A percentile compares a stretch with the other conserved stretches of the same genome.
phyloP scores from a whole-genome alignment of 2,329 filamentous ascomycete genomes.

The Teratosphaeriaceae sp. region DNA sequence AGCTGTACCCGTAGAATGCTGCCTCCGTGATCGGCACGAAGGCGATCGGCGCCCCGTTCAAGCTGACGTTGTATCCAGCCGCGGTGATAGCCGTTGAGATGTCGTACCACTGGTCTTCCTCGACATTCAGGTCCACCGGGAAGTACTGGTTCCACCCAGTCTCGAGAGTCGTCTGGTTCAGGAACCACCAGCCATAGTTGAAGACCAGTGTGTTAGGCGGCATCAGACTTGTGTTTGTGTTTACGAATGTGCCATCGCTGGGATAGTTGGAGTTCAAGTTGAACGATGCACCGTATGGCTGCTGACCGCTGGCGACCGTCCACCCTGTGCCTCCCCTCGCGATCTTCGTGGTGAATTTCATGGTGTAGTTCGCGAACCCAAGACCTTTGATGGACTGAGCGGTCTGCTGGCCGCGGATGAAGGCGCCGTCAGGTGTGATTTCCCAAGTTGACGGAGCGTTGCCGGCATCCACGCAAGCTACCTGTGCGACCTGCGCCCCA shows the following conservation, averaged over 20 bases:
- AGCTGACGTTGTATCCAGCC: conserved; percentile 23
- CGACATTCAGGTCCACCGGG: conserved; percentile 21
- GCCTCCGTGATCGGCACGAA: conserved; percentile 18
- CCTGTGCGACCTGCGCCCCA: conserved; percentile 28
- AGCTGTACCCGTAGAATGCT: conserved; percentile 12
- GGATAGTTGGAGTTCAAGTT: conserved; percentile 23
- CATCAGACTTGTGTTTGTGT: conserved; percentile 30
- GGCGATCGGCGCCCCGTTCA: conserved; percentile 19
- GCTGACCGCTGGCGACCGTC: conserved; percentile 24
- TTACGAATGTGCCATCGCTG: conserved; percentile 23
- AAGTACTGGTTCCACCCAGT: conserved; percentile 24
- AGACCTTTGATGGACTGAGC: conserved; percentile 22
- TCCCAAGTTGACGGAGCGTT: conserved; percentile 34
- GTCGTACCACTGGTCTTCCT: conserved; percentile 33
- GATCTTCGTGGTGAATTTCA: conserved; percentile 35
- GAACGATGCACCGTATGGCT: conserved; percentile 18
- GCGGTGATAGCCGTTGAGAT: conserved; percentile 29
- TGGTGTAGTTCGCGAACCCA: conserved; percentile 29
- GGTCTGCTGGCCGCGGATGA: conserved; percentile 30
- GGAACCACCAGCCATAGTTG: conserved; percentile 29
- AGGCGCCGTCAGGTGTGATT: conserved; percentile 28
- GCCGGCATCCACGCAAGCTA: conserved; percentile 33
- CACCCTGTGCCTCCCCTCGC: conserved; percentile 35
- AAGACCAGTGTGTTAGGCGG: conserved; percentile 32
- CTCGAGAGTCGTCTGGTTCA: conserved; percentile 32